Base-by-base conservation (phyloP, 441 rosid species). In the Jatropha multifida region DNA sequence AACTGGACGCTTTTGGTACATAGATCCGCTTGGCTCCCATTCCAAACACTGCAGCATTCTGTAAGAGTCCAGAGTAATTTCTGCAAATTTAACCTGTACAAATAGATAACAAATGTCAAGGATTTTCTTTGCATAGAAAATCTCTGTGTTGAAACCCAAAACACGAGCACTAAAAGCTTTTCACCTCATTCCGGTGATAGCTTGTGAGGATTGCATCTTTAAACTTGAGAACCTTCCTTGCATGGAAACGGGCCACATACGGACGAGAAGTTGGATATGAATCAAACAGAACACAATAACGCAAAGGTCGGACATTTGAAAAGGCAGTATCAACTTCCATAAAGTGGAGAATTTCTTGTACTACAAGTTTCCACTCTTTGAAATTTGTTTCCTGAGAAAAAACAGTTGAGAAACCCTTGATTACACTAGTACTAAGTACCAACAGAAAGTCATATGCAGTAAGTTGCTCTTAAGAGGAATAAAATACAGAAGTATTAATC, bases 1-100 rank as follows among this genome's bases (percentile, higher is more conserved):
- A 74, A 77, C 85, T 26, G 88, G 84, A 7, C 64, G 85, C 78
- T 92, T 95, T 41, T 84, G 88, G 82, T 82, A 88, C 81, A 88
- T 86, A 72, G 94, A 87, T 75, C 93, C 99, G 76, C 92, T 87
- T 2, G 95, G 95, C 72, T 95, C 97, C 98, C 98, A 93, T 81
- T 93, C 99, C 83, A 95, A 81, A 83, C 93, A 92, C 69, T 95
- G 99, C 88, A 95, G 80, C 98, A 90, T 95, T 78, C 99, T 87
- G 73, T 85, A 87, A 17, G 90, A 81, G 80, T 95, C 99, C 85
- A 95, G 78, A 52, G 95, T 92, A 79, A 93, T 85, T 86, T 95
- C 98, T 27, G 98, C 98, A 82, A 88, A 95, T 80, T 93, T 93
- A 70, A 92, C 99, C 99, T 95, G 88, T 73, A 80, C 69, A 46